Evolutionary conservation across 768 basidiomycete genomes (phyloP), one percentile per base, ranked within the genome.

Genomic region (Trametes cingulata): DNA sequence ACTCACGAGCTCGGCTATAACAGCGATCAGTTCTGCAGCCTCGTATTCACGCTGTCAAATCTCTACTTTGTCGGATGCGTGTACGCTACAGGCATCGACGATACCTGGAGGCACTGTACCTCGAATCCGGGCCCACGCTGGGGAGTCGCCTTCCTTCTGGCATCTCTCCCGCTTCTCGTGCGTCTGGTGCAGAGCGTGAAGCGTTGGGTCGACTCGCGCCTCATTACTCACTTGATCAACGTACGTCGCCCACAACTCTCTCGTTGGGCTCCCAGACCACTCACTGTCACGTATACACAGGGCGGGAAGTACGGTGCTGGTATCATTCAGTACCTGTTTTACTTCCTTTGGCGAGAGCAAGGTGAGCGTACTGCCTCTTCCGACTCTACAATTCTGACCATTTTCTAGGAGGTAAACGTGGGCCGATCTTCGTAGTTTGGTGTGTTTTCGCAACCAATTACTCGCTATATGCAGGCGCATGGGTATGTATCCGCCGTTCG

Each of bases 161-260:
- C 82, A 6, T 67, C 79, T 9, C 62, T 95, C 1, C 95, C 97
- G 0, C 81, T 91, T 19, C 52, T 90, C 2, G 78, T 85, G 35
- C 95, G 97, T 74, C 69, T 93, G 41, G 78, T 91, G 12, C 97
- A 99, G 73, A 92, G 90, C 69, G 64, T 97, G 51, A 88, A 88
- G 63, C 94, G 96, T 76, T 98, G 89, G 69, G 75, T 74, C 46
- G 97, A 98, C 69, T 92, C 93, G 1, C 77, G 77, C 37, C 71
- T 88, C 39, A 63, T 75, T 17, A 89, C 88, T 0, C 96, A 98
- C 78, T 72, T 98, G 42, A 83, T 98, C 68, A 99, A 99, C 69
- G 95, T 92, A 50, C 54, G 84, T 71, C 10, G 22, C n/a, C n/a
- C n/a, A n/a, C n/a, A 19, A 27, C 17, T 35, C 52, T 43, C 37